Evolutionary conservation across 352 stramenopile species (phyloP).

Genomic region (Globisporangium paroecandrum): DNA sequence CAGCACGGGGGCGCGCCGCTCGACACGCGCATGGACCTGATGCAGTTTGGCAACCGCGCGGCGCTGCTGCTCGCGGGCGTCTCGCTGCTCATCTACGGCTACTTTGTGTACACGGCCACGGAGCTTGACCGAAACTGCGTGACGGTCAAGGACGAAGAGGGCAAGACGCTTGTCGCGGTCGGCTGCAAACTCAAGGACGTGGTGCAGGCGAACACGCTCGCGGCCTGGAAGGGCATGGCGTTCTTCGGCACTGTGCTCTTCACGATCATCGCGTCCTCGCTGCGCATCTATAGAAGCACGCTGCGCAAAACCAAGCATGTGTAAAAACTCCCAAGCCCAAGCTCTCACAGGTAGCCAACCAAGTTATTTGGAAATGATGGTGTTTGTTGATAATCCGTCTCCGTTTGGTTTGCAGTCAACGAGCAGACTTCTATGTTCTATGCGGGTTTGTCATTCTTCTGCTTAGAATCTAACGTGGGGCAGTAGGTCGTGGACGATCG

Average conservation of each 20-base stretch:
- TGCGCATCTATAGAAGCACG: constrained; percentile 65
- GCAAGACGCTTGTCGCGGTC: constrained; percentile 23
- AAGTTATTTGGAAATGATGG: background rate
- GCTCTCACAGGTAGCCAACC: background rate
- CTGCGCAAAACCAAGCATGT: constrained; percentile 56
- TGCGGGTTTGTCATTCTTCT: background rate
- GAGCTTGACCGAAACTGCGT: constrained; percentile 38
- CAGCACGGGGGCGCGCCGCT: constrained; percentile 48
- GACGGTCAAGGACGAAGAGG: constrained; percentile 19
- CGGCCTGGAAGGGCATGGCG: constrained; percentile 49
- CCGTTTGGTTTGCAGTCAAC: background rate
- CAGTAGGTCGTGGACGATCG: constrained; percentile 36
- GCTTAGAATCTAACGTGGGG: constrained; percentile 14
- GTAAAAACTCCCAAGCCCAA: background rate
- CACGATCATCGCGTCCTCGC: constrained; percentile 54
- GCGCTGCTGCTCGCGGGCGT: constrained; percentile 57
- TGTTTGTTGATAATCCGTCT: constrained; percentile 1
- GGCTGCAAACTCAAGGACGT: constrained; percentile 47
- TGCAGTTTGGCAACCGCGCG: constrained; percentile 54
- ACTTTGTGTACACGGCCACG: constrained; percentile 51
- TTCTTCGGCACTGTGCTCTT: constrained; percentile 54
- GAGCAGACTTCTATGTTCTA: background rate
- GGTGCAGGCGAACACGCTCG: constrained; percentile 31
- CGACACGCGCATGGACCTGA: constrained; percentile 56
- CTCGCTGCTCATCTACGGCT: constrained; percentile 54